Base-by-base conservation (phyloP, 2,329 filamentous ascomycete genomes). In the Penicillium olsonii region DNA sequence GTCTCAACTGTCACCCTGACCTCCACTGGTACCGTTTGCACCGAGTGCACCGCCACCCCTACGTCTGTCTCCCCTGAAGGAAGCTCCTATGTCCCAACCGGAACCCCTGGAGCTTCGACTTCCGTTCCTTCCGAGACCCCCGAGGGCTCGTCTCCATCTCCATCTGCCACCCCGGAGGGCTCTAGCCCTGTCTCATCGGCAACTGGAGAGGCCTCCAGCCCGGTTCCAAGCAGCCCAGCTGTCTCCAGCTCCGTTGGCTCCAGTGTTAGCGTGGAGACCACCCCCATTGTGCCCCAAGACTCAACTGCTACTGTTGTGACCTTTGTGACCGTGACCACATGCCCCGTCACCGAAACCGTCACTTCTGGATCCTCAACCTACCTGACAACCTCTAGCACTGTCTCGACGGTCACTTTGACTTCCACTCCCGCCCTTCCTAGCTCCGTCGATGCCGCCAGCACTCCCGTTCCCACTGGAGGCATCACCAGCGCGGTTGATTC, bases 331-430 rank as follows among this genome's bases (percentile, higher is more conserved):
- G 53, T 61, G 17, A 68, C 67, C 15, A 67, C 59, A 19, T 69
- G 61, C 48, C 67, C 68, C 9, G 62, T 70, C 2, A 70, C 67
- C 15, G 51, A 52, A 37, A 68, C 64, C 7, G 44, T 63, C 34
- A 73, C 77, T 39, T 75, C 73, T 2, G 64, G 79, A 29, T 72
- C 76, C 39, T 77, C 78, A 1, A 73, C 78, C 47, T 79, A 76
- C 9, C 64, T 83, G 42, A 70, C 79, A 19, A 64, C 82, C 40
- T 78, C 75, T 50, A 83, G 79, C 61, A 85, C 83, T 33, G 63
- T 84, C 63, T 84, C 81, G 72, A 81, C 71, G 20, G 61, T 61
- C 39, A 62, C 58, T 4, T 20, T 64, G 35, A 48, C 45, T 14
- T 39, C 46, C 10, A 48, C 34, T 15, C 24, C 33, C 2, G 18